Evolutionary conservation across 2,329 filamentous ascomycete species (phyloP).

Genomic region (Lecanoromycetidae sp.): DNA sequence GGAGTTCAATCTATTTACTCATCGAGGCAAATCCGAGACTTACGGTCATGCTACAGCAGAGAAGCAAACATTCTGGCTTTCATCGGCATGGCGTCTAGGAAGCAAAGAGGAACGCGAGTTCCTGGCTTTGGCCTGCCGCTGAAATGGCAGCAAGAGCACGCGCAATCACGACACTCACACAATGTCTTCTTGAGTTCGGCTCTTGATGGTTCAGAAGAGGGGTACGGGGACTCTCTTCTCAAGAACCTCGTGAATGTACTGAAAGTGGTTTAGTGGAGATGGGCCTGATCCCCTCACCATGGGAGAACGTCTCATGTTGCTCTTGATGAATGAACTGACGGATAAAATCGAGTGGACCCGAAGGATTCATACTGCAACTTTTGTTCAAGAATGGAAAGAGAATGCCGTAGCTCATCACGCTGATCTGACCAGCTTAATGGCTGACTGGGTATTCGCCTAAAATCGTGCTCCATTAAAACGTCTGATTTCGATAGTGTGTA

Average conservation of each 20-base stretch:
- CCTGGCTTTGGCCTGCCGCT: no score
- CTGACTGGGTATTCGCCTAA: slow-evolving; percentile 24
- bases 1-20: no score
- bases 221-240: neutral
- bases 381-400: slow-evolving; percentile 25
- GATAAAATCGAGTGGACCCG: slow-evolving; percentile 30
- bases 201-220: slow-evolving; percentile 12
- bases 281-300: slow-evolving; percentile 20
- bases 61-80: no score
- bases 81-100: no score
- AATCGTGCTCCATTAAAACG: no score
- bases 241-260: neutral
- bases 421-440: slow-evolving; percentile 27
- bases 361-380: slow-evolving; percentile 25
- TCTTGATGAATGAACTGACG: slow-evolving; percentile 30
- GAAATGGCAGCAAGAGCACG: no score
- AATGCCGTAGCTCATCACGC: slow-evolving; percentile 14
- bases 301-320: slow-evolving; percentile 30
- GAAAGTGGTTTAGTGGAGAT: neutral
- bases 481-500: slow-evolving; percentile 9
- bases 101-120: no score
- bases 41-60: no score
- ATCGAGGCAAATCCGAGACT: no score
- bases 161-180: no score
- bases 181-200: slow-evolving; percentile 10